phyloP scores from a whole-genome alignment of 176 grass and related monocot genomes.

The Chloris gayana region DNA sequence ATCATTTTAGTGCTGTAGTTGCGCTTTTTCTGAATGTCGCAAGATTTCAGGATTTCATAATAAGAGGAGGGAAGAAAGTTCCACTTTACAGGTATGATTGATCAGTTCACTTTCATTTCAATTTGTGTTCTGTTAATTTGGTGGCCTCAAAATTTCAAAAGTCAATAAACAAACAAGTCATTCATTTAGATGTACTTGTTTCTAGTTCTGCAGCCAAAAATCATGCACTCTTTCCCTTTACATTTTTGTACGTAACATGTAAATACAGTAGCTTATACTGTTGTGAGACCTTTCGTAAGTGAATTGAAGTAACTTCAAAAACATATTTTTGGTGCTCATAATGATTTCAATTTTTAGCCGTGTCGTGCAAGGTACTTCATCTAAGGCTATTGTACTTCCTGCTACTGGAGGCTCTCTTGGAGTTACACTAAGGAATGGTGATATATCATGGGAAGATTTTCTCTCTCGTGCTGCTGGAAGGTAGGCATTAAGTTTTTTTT shows the following conservation, averaged over 20 bases:
- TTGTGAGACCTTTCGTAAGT: neutral
- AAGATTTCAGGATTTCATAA: conserved; percentile 83
- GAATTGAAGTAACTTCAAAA: conserved; percentile 2
- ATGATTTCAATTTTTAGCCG: conserved; percentile 52
- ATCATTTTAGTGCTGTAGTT: neutral
- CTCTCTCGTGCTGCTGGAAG: conserved; percentile 55
- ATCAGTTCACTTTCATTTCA: neutral
- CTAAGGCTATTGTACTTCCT: conserved; percentile 81
- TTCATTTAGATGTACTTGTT: neutral
- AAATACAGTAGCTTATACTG: neutral
- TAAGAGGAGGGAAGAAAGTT: conserved; percentile 84
- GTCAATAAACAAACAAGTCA: neutral
- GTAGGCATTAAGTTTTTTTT: conserved; percentile 29
- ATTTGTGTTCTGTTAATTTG: conserved; percentile 16
- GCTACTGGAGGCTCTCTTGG: conserved; percentile 52
- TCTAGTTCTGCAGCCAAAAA: neutral
- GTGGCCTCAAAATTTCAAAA: conserved; percentile 10
- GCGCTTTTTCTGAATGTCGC: conserved; percentile 17
- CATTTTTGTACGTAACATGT: neutral
- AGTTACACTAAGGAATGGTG: conserved; percentile 69
- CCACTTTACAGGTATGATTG: conserved; percentile 84
- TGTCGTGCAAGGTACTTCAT: conserved; percentile 68
- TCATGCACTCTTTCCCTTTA: neutral
- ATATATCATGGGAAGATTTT: conserved; percentile 91
- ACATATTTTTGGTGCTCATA: conserved; percentile 5